These are phyloP conservation scores for Termitomyces sp. DNA, from an alignment of 1,284 basidiomycete species.

Conservation along the genomic window DNA sequence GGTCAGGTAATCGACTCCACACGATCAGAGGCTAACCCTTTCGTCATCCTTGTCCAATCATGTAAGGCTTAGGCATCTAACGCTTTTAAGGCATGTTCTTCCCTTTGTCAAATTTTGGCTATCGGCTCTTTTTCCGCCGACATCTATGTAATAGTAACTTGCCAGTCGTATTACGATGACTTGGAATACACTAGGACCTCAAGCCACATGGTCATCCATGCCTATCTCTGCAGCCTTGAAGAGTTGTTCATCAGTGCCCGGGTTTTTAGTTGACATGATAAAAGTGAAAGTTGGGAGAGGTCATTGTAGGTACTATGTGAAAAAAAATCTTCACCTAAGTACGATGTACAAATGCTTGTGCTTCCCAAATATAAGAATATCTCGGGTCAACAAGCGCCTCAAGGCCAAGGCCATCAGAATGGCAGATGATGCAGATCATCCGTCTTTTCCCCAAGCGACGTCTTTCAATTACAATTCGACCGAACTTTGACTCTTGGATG, in stretches of 20 bases:
- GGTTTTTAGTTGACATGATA: background rate
- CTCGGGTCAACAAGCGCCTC: background rate
- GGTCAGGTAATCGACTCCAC: slow-evolving; percentile 6
- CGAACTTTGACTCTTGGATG: too few species aligned
- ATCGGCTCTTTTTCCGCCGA: background rate
- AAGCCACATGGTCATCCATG: too few species aligned
- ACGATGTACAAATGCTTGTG: background rate
- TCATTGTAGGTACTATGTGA: too few species aligned
- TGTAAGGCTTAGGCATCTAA: background rate
- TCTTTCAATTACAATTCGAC: background rate
- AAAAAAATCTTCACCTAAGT: background rate
- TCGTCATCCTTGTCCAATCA: background rate
- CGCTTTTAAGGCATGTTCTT: background rate
- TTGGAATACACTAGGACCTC: too few species aligned
- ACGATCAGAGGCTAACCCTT: background rate
- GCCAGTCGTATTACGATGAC: background rate
- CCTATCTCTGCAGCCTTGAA: background rate
- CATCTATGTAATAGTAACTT: background rate
- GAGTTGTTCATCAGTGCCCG: background rate
- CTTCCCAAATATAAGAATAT: background rate
- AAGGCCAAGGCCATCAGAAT: background rate
- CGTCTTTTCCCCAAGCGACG: background rate
- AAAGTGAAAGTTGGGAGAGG: background rate
- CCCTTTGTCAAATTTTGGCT: background rate
- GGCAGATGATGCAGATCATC: background rate